phyloP scores from a whole-genome alignment of 768 basidiomycete species.

The Cystofilobasidium ferigula region DNA sequence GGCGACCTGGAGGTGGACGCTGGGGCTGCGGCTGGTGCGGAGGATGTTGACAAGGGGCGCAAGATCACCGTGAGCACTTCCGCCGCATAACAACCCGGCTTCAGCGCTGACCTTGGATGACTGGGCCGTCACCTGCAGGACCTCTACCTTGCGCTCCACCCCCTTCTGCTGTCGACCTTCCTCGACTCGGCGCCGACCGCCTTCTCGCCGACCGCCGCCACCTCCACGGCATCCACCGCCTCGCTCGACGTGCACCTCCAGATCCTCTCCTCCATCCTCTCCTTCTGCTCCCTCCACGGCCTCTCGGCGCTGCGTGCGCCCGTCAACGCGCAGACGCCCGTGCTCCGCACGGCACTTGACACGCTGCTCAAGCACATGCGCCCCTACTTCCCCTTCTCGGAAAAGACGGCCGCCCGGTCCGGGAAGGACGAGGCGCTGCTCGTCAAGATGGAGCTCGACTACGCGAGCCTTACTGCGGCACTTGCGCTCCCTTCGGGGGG shows the following conservation, averaged over 20 bases:
- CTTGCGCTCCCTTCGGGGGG: constrained; percentile 28
- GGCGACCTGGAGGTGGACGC: constrained; percentile 21
- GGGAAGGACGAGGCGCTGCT: constrained; percentile 47
- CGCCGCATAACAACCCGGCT: neutral
- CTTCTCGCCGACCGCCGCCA: constrained; percentile 50
- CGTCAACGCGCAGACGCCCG: neutral
- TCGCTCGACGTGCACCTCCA: constrained; percentile 12
- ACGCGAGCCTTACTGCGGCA: constrained; percentile 30
- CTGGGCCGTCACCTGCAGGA: constrained; percentile 28
- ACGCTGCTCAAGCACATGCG: constrained; percentile 60
- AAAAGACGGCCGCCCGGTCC: constrained; percentile 41
- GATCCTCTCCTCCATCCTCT: constrained; percentile 46
- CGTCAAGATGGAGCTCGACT: constrained; percentile 30
- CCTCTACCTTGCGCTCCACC: constrained; percentile 62
- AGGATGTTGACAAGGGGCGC: constrained; percentile 13
- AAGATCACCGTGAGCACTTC: constrained; percentile 32
- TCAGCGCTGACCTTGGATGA: neutral
- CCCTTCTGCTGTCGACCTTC: constrained; percentile 68
- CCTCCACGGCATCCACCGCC: constrained; percentile 17
- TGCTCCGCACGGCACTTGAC: constrained; percentile 37
- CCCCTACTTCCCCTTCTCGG: constrained; percentile 68
- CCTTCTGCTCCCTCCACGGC: constrained; percentile 41
- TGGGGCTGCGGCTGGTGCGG: constrained; percentile 23
- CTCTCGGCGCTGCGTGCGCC: neutral
- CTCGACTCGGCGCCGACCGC: constrained; percentile 75